Evolutionary conservation across 164 flowering plant genomes (phyloP).

Genomic region (Platanus orientalis): DNA sequence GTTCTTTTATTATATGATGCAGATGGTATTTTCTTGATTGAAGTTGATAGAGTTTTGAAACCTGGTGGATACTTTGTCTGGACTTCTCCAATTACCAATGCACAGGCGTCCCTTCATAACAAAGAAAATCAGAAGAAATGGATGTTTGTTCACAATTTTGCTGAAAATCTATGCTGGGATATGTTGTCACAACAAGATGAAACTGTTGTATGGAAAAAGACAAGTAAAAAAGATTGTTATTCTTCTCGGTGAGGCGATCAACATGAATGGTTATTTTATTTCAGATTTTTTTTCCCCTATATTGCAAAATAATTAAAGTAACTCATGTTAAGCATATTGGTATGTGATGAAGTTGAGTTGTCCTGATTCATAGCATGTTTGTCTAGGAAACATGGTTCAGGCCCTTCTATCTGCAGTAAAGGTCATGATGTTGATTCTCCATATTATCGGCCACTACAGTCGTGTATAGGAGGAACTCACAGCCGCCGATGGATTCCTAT

Average conservation of each 20-base stretch:
- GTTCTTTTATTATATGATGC: constrained; percentile 21
- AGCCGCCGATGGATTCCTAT: constrained; percentile 90
- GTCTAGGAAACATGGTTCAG: constrained; percentile 64
- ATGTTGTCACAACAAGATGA: constrained; percentile 91
- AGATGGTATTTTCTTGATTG: constrained; percentile 82
- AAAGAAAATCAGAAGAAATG: constrained; percentile 70
- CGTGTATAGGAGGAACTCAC: constrained; percentile 79
- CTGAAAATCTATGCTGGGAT: constrained; percentile 83
- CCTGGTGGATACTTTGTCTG: constrained; percentile 99
- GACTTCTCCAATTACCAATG: constrained; percentile 84
- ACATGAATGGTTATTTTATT: constrained; percentile 6
- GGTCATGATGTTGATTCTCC: constrained; percentile 80
- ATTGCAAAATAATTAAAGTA: not conserved
- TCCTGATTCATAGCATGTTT: constrained; percentile 22
- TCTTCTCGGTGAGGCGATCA: constrained; percentile 52
- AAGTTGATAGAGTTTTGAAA: constrained; percentile 85
- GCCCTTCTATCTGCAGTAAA: constrained; percentile 66
- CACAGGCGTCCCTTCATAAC: constrained; percentile 42
- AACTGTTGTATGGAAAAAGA: constrained; percentile 94
- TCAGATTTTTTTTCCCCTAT: not conserved
- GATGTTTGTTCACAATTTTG: constrained; percentile 52
- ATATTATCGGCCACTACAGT: constrained; percentile 77
- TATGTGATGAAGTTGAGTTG: not conserved
- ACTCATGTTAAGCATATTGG: not conserved
- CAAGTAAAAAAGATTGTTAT: constrained; percentile 64